These are phyloP conservation scores for Picea engelmannii DNA, from an alignment of 83 land plant genomes.

Conservation along the genomic window DNA sequence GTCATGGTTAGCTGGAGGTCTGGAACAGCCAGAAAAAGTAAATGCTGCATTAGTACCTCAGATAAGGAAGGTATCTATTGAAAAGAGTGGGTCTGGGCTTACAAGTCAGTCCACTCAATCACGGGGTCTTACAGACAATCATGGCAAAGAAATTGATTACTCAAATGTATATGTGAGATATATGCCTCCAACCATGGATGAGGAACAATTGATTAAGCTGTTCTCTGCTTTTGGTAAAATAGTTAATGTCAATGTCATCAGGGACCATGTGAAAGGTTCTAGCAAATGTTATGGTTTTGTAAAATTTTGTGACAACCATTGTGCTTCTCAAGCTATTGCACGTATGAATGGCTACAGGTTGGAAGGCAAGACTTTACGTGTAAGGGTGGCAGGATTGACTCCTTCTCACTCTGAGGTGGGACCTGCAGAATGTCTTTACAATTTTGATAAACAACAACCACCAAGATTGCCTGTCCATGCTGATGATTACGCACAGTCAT, in stretches of 20 bases:
- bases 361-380: slow-evolving; percentile 73
- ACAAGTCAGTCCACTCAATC: neutral
- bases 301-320: slow-evolving; percentile 63
- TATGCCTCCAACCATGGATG: slow-evolving; percentile 72
- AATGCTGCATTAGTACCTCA: neutral
- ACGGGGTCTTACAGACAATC: neutral
- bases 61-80: neutral
- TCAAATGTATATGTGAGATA: slow-evolving; percentile 85
- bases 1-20: neutral
- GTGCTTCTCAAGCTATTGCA: slow-evolving; percentile 70
- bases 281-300: slow-evolving; percentile 96
- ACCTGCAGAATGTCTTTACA: slow-evolving; percentile 27
- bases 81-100: neutral
- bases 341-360: slow-evolving; percentile 77
- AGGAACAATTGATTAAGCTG: slow-evolving; percentile 66
- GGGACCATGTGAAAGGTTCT: slow-evolving; percentile 63
- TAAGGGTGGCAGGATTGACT: slow-evolving; percentile 83
- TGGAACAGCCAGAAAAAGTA: neutral
- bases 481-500: no score
- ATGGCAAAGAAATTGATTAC: slow-evolving; percentile 68
- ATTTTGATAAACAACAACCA: neutral
- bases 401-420: slow-evolving; percentile 63
- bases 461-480: no score
- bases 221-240: slow-evolving; percentile 78
- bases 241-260: slow-evolving; percentile 75